phyloP scores from a whole-genome alignment of 192 early-diverging fungal genomes.

The Mortierella alpina region DNA sequence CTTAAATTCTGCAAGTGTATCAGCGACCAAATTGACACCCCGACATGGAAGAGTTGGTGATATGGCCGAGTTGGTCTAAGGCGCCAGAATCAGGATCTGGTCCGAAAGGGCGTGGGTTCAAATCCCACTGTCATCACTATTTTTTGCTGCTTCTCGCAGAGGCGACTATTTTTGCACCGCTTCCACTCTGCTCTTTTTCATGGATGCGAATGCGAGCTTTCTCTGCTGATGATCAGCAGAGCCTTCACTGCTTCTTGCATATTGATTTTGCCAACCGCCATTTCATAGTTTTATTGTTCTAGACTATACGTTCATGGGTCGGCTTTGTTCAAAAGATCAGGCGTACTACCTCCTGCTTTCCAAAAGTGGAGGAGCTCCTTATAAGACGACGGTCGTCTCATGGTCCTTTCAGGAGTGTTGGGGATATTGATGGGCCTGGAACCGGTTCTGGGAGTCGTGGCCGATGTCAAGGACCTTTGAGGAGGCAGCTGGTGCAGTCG shows the following conservation, averaged over 20 bases:
- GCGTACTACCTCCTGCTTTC: conserved; percentile 39
- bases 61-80: too few species aligned
- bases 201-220: too few species aligned
- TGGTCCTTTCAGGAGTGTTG: not conserved
- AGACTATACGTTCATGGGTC: not conserved
- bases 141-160: too few species aligned
- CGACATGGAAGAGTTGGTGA: too few species aligned
- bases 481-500: not conserved
- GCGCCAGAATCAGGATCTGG: too few species aligned
- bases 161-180: not conserved
- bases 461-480: not conserved
- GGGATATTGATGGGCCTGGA: not conserved
- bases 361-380: conserved; percentile 47
- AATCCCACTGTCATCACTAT: not conserved
- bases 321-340: conserved; percentile 20
- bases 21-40: too few species aligned
- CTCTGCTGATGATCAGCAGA: too few species aligned
- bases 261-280: not conserved
- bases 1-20: too few species aligned
- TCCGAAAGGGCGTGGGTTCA: too few species aligned
- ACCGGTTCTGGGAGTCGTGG: not conserved
- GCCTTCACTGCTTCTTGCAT: too few species aligned
- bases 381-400: conserved; percentile 31
- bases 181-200: too few species aligned
- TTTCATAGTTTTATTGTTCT: not conserved